Base-by-base conservation (phyloP, 805 yeast genomes). In the Dipodascopsis tothii region DNA sequence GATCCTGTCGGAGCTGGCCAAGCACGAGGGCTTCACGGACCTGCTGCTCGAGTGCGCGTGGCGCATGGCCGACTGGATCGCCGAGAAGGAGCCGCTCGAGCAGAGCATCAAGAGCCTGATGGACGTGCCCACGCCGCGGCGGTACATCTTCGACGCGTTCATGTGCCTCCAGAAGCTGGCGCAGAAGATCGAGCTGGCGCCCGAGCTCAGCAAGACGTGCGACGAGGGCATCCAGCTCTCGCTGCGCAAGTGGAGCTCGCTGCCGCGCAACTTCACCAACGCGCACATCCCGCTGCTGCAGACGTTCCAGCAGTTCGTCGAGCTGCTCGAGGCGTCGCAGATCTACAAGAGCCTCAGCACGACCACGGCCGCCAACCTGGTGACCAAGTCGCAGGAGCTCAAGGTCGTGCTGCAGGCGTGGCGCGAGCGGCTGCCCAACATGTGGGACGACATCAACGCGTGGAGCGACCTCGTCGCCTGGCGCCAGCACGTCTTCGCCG, bases 401-500 rank as follows among this genome's bases (percentile, higher is more conserved):
- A 92, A 92, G 65, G 75, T 97, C 42, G 95, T 92, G 0, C 66
- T 92, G 33, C 96, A 87, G 62, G 96, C 95, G 1, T 92, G 99
- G 99, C 73, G 98, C 58, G 99, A 92, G 60, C 78, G 99, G 51
- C 69, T 94, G 40, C 99, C 99, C 9, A 92, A 92, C 57, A 71
- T 77, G 5, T 92, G 97, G 96, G 99, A 92, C 64, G 98, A 92
- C 61, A 88, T 92, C 57, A 90, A 87, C 60, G 76, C 88, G 48
- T 92, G 99, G 99, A 88, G 94, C 54, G 99, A 92, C 60, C 67
- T 92, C 48, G 95, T 92, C 3, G 88, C 97, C 0, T 92, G 99
- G 99, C 75, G 99, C 55, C 97, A 92, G 64, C 97, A 92, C 67
- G 96, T 95, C 0, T 92, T 94, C 72, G 88, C 85, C 52, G 96